Base-by-base conservation (phyloP, 2,329 filamentous ascomycete species). In the Ophiostoma pallidulum region DNA sequence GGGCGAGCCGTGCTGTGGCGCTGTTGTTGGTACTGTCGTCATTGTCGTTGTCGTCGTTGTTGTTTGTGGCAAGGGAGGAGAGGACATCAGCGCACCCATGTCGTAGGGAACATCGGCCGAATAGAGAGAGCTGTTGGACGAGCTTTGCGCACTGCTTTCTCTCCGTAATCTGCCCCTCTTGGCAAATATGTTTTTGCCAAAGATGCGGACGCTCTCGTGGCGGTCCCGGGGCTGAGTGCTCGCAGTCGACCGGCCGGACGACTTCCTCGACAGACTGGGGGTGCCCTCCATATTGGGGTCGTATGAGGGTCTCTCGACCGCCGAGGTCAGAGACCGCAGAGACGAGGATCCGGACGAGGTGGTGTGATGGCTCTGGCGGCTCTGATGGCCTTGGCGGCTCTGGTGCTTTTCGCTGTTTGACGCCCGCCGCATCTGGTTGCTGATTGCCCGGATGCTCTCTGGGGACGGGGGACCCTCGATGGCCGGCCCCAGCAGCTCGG, bases 381-480 rank as follows among this genome's bases (percentile, higher is more conserved):
- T 46, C 28, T 45, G 42, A 22, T 26, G 42, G 16, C 26, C 26
- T 16, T 32, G 37, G 16, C 26, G 37, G n/a, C 32, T 50, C 16
- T 65, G 64, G 55, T 70, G 68, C 55, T 66, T 72, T 10, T 72
- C 70, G 51, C 62, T 60, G 46, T 68, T 65, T 20, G 76, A 75
- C 20, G 69, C 67, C 57, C 70, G 68, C 60, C 72, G 78, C 69
- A 78, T 72, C 62, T 80, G 74, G 59, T 74, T 73, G 60, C 68
- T 78, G 45, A 80, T 66, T 49, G 74, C 74, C 54, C 77, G 73
- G 55, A 80, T 70, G 52, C 70, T 71, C 56, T 77, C 73, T 24
- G 78, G 75, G 29, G 78, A 82, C 0, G 78, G 77, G 35, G 78
- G 77, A 16, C 75, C 74, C 55, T 82, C 75, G 48, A 81, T 63